Base-by-base conservation (phyloP, 176 grass and related monocot species). In the Raddia guianensis region DNA sequence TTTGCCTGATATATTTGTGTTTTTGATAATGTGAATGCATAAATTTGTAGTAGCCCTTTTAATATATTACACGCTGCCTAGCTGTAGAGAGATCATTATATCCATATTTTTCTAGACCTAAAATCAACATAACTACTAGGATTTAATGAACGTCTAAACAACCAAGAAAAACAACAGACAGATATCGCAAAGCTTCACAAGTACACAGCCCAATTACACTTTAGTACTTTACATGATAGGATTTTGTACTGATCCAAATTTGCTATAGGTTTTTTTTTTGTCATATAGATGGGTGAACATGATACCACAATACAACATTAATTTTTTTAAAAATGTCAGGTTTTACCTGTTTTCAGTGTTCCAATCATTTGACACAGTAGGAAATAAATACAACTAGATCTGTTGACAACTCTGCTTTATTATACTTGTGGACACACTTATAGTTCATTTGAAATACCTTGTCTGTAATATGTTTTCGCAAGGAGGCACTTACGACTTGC, bases 11-110 rank as follows among this genome's bases (percentile, higher is more conserved):
- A 68, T 45, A 68, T 45, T 66, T 68, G 12, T 80, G 12, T 34
- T 74, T 63, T 66, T 66, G 8, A 18, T 10, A 59, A 65, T 65
- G 50, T 82, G 59, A 65, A 43, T 74, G 35, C 56, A 45, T 52
- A 73, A 58, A 12, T 43, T 42, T 19, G 5, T 57, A 57, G 51
- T 52, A 16, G 13, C 33, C 33, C 8, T 73, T 56, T 40, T 42
- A 2, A 2, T 3, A 9, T 27, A 54, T 18, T 72, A 15, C 27
- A 18, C 3, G 3, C 14, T 73, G 70, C 40, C 16, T 40, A 54
- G 70, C 14, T 15, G 19, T 15, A 49, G 8, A 20, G 66, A 21
- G 20, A n/a, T 48, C 8, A 69, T 12, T 68, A 1, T 46, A 20
- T 68, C 43, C n/a, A 18, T 69, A 68, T 47, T 19, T 52, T 15